These are phyloP conservation scores for Phaeomoniella chlamydospora DNA, from an alignment of 2,329 filamentous ascomycete species.

Conservation along the genomic window DNA sequence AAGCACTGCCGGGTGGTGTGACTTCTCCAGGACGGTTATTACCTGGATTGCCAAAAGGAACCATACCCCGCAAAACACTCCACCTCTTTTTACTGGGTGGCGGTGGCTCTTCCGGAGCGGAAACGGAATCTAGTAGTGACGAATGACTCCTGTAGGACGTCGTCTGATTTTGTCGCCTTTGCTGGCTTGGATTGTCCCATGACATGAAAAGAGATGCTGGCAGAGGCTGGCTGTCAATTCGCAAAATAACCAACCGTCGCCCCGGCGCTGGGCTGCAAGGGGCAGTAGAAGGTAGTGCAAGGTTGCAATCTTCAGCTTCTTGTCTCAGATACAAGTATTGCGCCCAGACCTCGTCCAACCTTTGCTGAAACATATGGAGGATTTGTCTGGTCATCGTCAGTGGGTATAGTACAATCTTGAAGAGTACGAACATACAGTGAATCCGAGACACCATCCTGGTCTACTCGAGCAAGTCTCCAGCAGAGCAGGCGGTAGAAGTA, in stretches of 20 bases:
- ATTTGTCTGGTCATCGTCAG: constrained; percentile 42
- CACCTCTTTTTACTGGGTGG: constrained; percentile 28
- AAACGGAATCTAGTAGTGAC: constrained; percentile 15
- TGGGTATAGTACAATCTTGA: neutral
- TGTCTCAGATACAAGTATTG: constrained; percentile 66
- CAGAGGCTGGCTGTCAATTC: constrained; percentile 53
- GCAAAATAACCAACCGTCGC: constrained; percentile 76
- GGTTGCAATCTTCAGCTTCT: constrained; percentile 42
- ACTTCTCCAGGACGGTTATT: constrained; percentile 28
- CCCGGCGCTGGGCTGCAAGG: constrained; percentile 77
- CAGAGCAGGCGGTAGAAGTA: constrained; percentile 86
- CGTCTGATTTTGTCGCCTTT: constrained; percentile 16
- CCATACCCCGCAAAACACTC: constrained; percentile 34
- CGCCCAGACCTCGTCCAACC: constrained; percentile 60
- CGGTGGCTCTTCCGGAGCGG: constrained; percentile 10
- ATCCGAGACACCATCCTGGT: constrained; percentile 47
- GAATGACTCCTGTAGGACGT: constrained; percentile 20
- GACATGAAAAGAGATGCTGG: constrained; percentile 42
- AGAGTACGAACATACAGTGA: constrained; percentile 46
- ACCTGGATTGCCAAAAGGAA: constrained; percentile 24
- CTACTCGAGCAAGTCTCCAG: constrained; percentile 72
- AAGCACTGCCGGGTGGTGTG: constrained; percentile 21
- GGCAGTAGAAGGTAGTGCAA: constrained; percentile 53
- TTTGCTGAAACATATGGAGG: constrained; percentile 50
- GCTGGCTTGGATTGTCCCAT: constrained; percentile 45